Percentiles rank a stretch among this genome's conserved stretches.
phyloP scores from a whole-genome alignment of 495 filamentous ascomycete species.

The Geopyxis carbonaria region DNA sequence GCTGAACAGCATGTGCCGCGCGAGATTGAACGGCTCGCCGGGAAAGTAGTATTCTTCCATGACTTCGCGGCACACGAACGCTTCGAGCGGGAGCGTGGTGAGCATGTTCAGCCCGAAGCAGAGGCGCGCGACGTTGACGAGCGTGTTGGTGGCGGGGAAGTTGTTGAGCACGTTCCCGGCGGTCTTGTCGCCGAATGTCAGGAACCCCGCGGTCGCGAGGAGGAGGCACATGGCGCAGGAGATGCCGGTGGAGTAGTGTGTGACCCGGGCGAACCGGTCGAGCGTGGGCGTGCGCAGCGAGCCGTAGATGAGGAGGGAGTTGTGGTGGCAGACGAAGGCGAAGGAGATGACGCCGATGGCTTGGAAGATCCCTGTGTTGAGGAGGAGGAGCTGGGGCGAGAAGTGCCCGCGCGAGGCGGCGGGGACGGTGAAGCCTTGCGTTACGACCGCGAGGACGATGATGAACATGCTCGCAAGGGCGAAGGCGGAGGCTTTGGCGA shows the following conservation, averaged over 20 bases:
- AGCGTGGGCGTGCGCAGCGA: constrained; percentile 86
- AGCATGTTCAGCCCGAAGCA: constrained; percentile 98
- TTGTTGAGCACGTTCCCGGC: constrained; percentile 95
- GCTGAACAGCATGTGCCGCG: constrained; percentile 71
- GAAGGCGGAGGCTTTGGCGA: constrained; percentile 85
- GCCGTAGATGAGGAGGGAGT: constrained; percentile 91
- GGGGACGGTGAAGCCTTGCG: constrained; percentile 61
- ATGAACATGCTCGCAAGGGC: constrained; percentile 82
- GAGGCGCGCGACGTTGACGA: constrained; percentile 86
- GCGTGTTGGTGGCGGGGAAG: constrained; percentile 70
- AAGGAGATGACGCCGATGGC: constrained; percentile 96
- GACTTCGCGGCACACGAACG: constrained; percentile 92
- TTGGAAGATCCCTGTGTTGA: constrained; percentile 80
- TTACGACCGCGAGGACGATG: constrained; percentile 77
- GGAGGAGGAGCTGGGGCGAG: constrained; percentile 42
- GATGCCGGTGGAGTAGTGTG: constrained; percentile 75
- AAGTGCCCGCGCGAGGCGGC: constrained; percentile 51
- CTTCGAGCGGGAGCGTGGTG: constrained; percentile 86
- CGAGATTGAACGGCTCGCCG: constrained; percentile 57
- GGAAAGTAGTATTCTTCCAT: constrained; percentile 90
- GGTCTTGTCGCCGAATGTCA: constrained; percentile 82
- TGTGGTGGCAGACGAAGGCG: constrained; percentile 56
- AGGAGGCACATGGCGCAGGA: constrained; percentile 76
- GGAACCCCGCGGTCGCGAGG: constrained; percentile 78
- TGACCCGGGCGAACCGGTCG: constrained; percentile 80